Base-by-base conservation (phyloP, 768 basidiomycete species). In the Pleurotus eryngii region DNA sequence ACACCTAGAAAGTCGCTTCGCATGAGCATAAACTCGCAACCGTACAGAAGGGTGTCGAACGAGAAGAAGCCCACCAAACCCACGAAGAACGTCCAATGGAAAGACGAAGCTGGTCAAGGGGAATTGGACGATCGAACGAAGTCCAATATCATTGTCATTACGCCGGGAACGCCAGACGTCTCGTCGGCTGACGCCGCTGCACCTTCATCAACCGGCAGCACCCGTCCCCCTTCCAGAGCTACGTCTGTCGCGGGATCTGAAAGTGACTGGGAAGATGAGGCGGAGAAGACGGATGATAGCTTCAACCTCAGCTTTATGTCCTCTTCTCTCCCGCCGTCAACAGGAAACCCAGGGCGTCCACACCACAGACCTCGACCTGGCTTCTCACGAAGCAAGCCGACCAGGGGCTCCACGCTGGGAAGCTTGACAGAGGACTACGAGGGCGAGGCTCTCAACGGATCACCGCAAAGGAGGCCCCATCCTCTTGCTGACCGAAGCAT, bases 181-280 rank as follows among this genome's bases (percentile, higher is more conserved):
- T 68, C 63, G 17, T 61, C 63, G 35, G 63, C 62, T n/a, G 61
- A 57, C 37, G 55, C 53, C 3, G 60, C 60, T 37, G 59, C 64
- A 4, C 71, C 69, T 42, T 58, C 67, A 37, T 59, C 63, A 2
- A 57, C 65, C 30, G 63, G 64, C 37, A 65, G 64, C 14, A 59
- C 68, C 20, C 68, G 74, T 38, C 70, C 75, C 39, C 62, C 76
- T 12, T 69, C 68, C 15, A 74, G 84, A 57, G 77, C 70, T 56
- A 67, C 72, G 35, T 85, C 85, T 3, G 69, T 80, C 20, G 80
- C 84, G 46, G 79, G 84, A 5, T 90, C 89, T 4, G 90, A 92
- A 63, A 91, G 87, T 68, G 91, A 94, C 57, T 93, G 92, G 91
- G 91, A 93, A 70, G 90, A 93, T 65, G 92, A 92, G 64, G 83